Percentiles rank a stretch among this genome's conserved stretches.
These are phyloP conservation scores for Spergularia bocconei DNA, from an alignment of 148 eudicot species.

Conservation along the genomic window DNA sequence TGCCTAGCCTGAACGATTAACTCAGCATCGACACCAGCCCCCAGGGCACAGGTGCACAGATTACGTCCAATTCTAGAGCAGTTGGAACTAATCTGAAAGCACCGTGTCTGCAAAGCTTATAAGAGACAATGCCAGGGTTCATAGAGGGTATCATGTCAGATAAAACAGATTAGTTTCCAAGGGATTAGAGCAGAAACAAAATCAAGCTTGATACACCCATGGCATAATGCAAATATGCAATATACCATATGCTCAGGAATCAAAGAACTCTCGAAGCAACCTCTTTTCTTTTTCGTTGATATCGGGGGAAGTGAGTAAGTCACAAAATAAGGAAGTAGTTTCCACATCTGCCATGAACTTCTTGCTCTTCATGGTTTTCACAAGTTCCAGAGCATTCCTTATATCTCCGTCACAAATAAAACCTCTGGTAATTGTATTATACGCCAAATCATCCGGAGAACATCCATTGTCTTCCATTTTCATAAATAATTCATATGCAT, in stretches of 20 bases:
- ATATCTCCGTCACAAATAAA: neutral
- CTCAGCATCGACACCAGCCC: too few relatives aligned
- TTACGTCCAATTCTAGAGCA: neutral
- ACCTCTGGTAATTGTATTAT: conserved; percentile 18
- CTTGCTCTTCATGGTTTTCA: neutral
- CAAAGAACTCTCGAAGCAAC: conserved; percentile 1
- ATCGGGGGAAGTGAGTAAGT: neutral
- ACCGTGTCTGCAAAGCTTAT: too few relatives aligned
- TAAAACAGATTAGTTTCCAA: too few relatives aligned
- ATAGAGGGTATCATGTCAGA: too few relatives aligned
- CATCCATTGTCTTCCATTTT: conserved; percentile 20
- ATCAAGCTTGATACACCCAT: too few relatives aligned
- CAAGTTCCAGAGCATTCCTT: conserved; percentile 1
- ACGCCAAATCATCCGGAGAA: conserved; percentile 5
- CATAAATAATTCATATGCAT: conserved; percentile 9
- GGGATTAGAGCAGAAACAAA: too few relatives aligned
- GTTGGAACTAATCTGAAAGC: too few relatives aligned
- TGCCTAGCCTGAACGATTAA: too few relatives aligned
- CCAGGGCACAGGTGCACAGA: neutral
- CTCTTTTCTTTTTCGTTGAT: neutral
- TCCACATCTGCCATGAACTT: neutral
- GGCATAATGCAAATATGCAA: too few relatives aligned
- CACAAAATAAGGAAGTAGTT: neutral
- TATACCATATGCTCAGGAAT: neutral
- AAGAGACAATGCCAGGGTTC: too few relatives aligned